Base-by-base conservation (phyloP, 2,329 filamentous ascomycete genomes). In the Penicillium sp. region DNA sequence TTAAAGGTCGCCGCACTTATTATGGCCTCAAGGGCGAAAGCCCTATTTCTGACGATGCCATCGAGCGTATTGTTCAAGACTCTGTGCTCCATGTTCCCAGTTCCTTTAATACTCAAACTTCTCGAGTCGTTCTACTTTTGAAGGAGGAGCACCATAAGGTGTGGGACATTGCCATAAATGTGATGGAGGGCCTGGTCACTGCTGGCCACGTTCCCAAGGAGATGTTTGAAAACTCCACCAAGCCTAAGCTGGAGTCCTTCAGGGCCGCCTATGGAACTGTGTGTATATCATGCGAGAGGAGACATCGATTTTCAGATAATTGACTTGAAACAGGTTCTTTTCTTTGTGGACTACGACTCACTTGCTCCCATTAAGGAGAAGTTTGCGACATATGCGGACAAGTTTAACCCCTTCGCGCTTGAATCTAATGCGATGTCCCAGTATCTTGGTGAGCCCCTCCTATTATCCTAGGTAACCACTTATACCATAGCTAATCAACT, bases 31-130 rank as follows among this genome's bases (percentile, higher is more conserved):
- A 68, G 53, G 58, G 46, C 13, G 67, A 69, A 55, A 67, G 63
- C 54, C 65, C 68, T 34, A 63, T 70, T 54, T 62, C 68, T 18
- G 68, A 71, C 48, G 62, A 62, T 33, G 59, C 58, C 48, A 69
- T 71, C 45, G 59, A 70, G 52, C 29, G 55, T 18, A 64, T 71
- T 39, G 62, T 70, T 15, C 44, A 59, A 33, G 58, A 64, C 39
- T 78, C 84, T 39, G 75, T 93, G 60, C 80, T 84, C 49, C 80
- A 90, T 70, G 80, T 86, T 1, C 91, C 91, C 44, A 87, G 83
- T 46, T 86, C 86, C 60, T 96, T 95, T 86, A 96, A 96, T 84
- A 88, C 84, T 39, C 91, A 96, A 80, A 85, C 84, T 62, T 87
- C 89, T 63, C 87, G 92, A 55, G 77, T 88, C 51, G 82, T 95